A percentile compares a stretch with the other conserved stretches of the same genome.
phyloP scores from a whole-genome alignment of 1,139 yeast genomes.

The Yamadazyma friedrichii region DNA sequence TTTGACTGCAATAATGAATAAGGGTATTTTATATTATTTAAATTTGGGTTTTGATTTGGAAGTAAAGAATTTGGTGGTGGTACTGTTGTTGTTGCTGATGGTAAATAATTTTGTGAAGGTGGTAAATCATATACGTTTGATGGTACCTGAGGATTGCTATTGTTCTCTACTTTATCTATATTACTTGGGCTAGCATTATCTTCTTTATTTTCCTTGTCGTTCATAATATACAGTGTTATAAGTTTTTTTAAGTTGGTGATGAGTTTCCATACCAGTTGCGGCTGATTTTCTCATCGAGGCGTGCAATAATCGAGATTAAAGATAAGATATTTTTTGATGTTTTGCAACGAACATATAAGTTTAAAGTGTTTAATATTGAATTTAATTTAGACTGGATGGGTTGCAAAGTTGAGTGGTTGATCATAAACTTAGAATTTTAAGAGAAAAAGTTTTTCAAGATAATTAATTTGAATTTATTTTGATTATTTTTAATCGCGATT shows the following conservation, averaged over 20 bases:
- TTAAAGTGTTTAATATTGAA: too few relatives aligned
- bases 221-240: neutral
- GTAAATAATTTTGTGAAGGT: too few relatives aligned
- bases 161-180: too few relatives aligned
- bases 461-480: neutral
- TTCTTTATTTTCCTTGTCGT: neutral
- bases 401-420: too few relatives aligned
- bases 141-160: too few relatives aligned
- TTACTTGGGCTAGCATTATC: neutral
- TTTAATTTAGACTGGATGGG: too few relatives aligned
- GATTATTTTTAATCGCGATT: neutral
- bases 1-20: constrained; percentile 6
- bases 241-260: constrained; percentile 1
- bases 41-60: constrained; percentile 2
- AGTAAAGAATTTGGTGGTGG: neutral
- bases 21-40: constrained; percentile 2
- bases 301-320: neutral
- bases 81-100: too few relatives aligned
- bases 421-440: neutral
- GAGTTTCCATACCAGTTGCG: constrained; percentile 1
- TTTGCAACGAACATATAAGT: neutral
- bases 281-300: neutral
- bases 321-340: neutral
- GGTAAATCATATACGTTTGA: too few relatives aligned
- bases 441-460: neutral